These are phyloP conservation scores for Pinus taeda DNA, from an alignment of 75 land plant species.

Conservation along the genomic window DNA sequence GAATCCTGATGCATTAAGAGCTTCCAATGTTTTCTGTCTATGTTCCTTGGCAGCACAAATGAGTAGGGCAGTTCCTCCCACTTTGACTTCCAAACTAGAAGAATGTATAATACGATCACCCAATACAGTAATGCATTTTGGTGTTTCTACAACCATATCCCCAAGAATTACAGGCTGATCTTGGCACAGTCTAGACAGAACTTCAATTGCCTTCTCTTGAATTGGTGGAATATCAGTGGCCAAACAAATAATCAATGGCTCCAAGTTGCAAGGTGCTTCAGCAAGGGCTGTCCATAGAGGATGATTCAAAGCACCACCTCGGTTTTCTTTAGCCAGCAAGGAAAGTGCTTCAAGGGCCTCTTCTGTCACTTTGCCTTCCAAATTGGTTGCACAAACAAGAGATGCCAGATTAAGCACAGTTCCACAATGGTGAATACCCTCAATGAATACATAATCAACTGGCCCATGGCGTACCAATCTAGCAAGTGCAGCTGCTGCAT, in stretches of 20 bases:
- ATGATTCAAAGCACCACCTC: slow-evolving; percentile 28
- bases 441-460: slow-evolving; percentile 34
- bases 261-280: slow-evolving; percentile 38
- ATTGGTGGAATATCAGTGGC: slow-evolving; percentile 27
- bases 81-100: slow-evolving; percentile 42
- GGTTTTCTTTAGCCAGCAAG: slow-evolving; percentile 30
- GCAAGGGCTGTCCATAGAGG: slow-evolving; percentile 46
- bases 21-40: slow-evolving; percentile 39
- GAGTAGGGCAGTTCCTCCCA: slow-evolving; percentile 47
- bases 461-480: slow-evolving; percentile 30
- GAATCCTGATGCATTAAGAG: slow-evolving; percentile 26
- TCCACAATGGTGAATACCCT: slow-evolving; percentile 34
- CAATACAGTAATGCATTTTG: slow-evolving; percentile 33
- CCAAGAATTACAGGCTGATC: slow-evolving; percentile 44
- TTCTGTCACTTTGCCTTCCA: slow-evolving; percentile 19
- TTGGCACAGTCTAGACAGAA: slow-evolving; percentile 40
- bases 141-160: slow-evolving; percentile 30
- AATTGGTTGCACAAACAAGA: slow-evolving; percentile 21
- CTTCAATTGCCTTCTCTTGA: slow-evolving; percentile 49
- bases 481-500: slow-evolving; percentile 38
- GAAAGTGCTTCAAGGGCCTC: slow-evolving; percentile 50
- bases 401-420: slow-evolving; percentile 41
- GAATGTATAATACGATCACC: slow-evolving; percentile 33
- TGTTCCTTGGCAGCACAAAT: slow-evolving; percentile 50
- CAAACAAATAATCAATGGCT: slow-evolving; percentile 34